A percentile compares a stretch with the other conserved stretches of the same genome.
Evolutionary conservation across 257 asterid species (phyloP).

Genomic region (Leptodermis oblonga): DNA sequence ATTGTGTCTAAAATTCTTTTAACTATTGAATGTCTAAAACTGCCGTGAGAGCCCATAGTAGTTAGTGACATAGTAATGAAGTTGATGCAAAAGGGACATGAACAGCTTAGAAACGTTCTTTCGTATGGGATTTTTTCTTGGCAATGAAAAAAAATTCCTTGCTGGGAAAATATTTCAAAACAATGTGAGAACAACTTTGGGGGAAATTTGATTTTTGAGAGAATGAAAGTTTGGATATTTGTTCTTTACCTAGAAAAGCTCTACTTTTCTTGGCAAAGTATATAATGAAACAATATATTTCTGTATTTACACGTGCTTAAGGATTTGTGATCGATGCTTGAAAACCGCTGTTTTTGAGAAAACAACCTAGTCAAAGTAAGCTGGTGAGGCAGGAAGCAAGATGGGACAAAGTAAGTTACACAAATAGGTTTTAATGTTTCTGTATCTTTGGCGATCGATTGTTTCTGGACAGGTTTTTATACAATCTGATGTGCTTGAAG

Average conservation of each 20-base stretch:
- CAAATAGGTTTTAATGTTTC: not conserved
- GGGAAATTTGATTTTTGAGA: not conserved
- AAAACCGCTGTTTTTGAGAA: not conserved
- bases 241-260: not conserved
- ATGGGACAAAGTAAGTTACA: not conserved
- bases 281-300: not conserved
- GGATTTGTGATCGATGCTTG: not conserved
- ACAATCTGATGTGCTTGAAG: slow-evolving; percentile 82
- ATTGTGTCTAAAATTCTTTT: not conserved
- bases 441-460: slow-evolving; percentile 5
- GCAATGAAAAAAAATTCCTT: not conserved
- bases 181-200: not conserved
- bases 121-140: not conserved
- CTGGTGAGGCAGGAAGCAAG: not conserved
- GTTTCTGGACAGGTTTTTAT: slow-evolving; percentile 57
- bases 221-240: not conserved
- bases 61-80: not conserved
- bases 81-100: not conserved
- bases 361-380: slow-evolving; percentile 5
- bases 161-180: not conserved
- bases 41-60: not conserved
- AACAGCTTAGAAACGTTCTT: not conserved
- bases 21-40: not conserved
- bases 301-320: not conserved
- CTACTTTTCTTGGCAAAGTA: not conserved